Percentiles rank a stretch among this genome's conserved stretches.
Evolutionary conservation across 257 asterid species (phyloP).

Genomic region (Thymus mandschuricus): DNA sequence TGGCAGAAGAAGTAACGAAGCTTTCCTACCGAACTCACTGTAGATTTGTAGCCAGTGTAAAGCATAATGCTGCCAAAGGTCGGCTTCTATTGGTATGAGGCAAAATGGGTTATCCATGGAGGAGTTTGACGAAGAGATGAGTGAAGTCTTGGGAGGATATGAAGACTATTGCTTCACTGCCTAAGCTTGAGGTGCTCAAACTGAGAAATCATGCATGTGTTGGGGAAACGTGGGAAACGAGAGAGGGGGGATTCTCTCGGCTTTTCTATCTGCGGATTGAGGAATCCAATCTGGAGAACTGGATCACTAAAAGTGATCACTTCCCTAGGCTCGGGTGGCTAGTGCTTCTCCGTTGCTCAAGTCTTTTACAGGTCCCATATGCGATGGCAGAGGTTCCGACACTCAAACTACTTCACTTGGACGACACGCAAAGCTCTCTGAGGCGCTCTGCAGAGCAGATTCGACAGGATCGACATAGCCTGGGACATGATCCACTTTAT

Average conservation of each 20-base stretch:
- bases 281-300: not conserved
- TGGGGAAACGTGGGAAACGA: not conserved
- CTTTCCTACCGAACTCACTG: too few relatives aligned
- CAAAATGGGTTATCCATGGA: too few relatives aligned
- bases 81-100: too few relatives aligned
- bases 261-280: not conserved
- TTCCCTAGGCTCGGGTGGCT: not conserved
- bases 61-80: too few relatives aligned
- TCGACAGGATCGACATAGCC: not conserved
- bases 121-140: too few relatives aligned
- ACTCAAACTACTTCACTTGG: not conserved
- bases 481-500: not conserved
- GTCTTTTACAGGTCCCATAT: not conserved
- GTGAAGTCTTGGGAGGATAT: too few relatives aligned
- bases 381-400: not conserved
- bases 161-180: not conserved
- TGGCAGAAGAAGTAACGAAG: slow-evolving; percentile 12
- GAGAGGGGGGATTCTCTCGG: not conserved
- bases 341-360: not conserved
- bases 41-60: too few relatives aligned
- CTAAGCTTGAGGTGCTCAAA: not conserved
- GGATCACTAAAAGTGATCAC: not conserved
- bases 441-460: not conserved
- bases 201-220: not conserved
- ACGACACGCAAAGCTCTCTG: not conserved